Percentiles rank a stretch among this genome's conserved stretches.
These are phyloP conservation scores for Russula vinacea DNA, from an alignment of 768 basidiomycete species.

Conservation along the genomic window DNA sequence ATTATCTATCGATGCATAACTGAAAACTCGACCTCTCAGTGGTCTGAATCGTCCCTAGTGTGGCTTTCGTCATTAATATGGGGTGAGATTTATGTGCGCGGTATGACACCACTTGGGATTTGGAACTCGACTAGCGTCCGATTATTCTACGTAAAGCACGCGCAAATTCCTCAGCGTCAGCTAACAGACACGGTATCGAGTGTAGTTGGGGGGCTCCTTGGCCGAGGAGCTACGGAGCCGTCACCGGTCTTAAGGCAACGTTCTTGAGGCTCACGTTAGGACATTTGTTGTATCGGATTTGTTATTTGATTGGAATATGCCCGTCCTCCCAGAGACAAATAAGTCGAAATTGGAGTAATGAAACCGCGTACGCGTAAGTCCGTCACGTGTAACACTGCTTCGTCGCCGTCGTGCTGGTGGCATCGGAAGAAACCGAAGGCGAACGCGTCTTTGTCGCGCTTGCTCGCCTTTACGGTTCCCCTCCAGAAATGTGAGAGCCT, in stretches of 20 bases:
- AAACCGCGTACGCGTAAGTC: not conserved
- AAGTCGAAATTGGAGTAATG: too few species aligned
- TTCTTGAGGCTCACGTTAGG: conserved; percentile 7
- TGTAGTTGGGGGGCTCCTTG: conserved; percentile 74
- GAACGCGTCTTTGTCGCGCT: not conserved
- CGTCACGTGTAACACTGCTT: not conserved
- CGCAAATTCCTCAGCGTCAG: conserved; percentile 63
- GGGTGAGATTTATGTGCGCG: conserved; percentile 92
- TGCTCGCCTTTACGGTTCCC: not conserved
- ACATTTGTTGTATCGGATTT: not conserved
- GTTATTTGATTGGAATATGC: not conserved
- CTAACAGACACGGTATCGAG: conserved; percentile 76
- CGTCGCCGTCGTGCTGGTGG: too few species aligned
- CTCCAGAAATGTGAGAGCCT: conserved; percentile 1
- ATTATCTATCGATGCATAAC: conserved; percentile 19
- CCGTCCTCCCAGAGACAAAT: too few species aligned
- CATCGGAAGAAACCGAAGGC: not conserved
- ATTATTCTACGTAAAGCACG: conserved; percentile 88
- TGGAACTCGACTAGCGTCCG: conserved; percentile 91
- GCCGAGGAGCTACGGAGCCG: conserved; percentile 38
- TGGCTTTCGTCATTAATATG: conserved; percentile 94
- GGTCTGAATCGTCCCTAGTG: conserved; percentile 86
- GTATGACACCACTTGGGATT: conserved; percentile 80
- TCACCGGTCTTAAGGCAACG: conserved; percentile 29
- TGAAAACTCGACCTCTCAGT: conserved; percentile 46